Evolutionary conservation across 352 stramenopile genomes (phyloP), one percentile per base, ranked within the genome.

Genomic region (Elongisporangium undulatum): DNA sequence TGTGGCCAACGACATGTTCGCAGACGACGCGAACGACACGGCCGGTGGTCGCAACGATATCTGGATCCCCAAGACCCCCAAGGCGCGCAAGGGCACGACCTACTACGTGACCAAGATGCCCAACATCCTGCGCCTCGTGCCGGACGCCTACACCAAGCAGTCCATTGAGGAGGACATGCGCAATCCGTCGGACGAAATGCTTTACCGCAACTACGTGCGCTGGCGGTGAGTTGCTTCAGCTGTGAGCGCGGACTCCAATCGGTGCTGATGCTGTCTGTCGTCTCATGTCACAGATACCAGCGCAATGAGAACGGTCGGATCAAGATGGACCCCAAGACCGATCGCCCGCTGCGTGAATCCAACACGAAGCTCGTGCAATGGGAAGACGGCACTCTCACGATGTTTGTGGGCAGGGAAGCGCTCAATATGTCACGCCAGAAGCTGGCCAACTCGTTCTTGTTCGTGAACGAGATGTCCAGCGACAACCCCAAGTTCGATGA

Each of bases 161-260:
- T 62, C 74, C 19, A 95, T 95, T 39, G 58, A 74, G 48, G 78
- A 89, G 3, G 85, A 95, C 63, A 95, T 92, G 82, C 68, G 58
- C n/a, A 87, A 93, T 59, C 85, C 79, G 51, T 90, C 82, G 19
- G 85, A 95, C 53, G 85, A 95, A 64, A 90, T 66, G 61, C 62
- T 95, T 51, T 95, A 95, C 61, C 85, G 85, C 49, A 95, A 93
- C 67, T 93, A 93, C 63, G 83, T 93, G 51, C 85, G 85, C 26
- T 95, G 85, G 85, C 71, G 85, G 51, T 86, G 72, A 61, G 62
- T 58, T 1, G 21, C 53, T 21, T 39, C 19, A 24, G 34, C n/a
- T 15, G 24, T 41, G 24, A 24, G 49, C 21, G 29, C 19, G 34
- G 57, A 39, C 19, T 52, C 41, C 48, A 10, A 38, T 21, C n/a